Evolutionary conservation across 2,329 filamentous ascomycete species (phyloP).

Genomic region (Penicillium sumatraense): DNA sequence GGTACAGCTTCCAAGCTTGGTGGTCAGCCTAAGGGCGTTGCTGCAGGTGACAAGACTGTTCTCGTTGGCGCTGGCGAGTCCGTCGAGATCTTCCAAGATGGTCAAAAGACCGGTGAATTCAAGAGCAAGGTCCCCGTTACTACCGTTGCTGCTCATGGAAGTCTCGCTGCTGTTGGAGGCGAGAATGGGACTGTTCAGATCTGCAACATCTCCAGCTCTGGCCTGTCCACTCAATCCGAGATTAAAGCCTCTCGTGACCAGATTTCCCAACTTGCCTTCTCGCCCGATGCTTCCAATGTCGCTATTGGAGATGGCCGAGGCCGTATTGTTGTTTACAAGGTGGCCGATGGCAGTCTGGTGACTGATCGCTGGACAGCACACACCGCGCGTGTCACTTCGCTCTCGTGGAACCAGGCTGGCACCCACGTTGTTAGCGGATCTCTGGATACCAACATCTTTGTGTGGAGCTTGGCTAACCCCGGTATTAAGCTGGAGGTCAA

Average conservation of each 20-base stretch:
- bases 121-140: conserved; percentile 69
- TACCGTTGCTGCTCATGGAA: conserved; percentile 71
- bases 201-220: conserved; percentile 66
- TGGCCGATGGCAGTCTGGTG: conserved; percentile 69
- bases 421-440: conserved; percentile 82
- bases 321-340: conserved; percentile 83
- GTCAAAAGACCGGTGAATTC: conserved; percentile 63
- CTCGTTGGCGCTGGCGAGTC: conserved; percentile 65
- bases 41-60: conserved; percentile 56
- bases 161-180: conserved; percentile 74
- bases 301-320: conserved; percentile 83
- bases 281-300: conserved; percentile 73
- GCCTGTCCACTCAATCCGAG: conserved; percentile 58
- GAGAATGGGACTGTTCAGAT: conserved; percentile 76
- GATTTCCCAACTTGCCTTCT: conserved; percentile 84
- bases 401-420: conserved; percentile 78
- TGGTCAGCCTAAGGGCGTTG: conserved; percentile 79
- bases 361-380: conserved; percentile 80
- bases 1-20: conserved; percentile 70
- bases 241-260: conserved; percentile 71
- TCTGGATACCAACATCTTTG: conserved; percentile 87
- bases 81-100: conserved; percentile 64
- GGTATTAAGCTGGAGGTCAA: conserved; percentile 80
- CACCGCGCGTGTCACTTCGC: conserved; percentile 67
- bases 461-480: conserved; percentile 86